Base-by-base conservation (phyloP, 352 stramenopile species). In the Globisporangium recalcitrans region DNA sequence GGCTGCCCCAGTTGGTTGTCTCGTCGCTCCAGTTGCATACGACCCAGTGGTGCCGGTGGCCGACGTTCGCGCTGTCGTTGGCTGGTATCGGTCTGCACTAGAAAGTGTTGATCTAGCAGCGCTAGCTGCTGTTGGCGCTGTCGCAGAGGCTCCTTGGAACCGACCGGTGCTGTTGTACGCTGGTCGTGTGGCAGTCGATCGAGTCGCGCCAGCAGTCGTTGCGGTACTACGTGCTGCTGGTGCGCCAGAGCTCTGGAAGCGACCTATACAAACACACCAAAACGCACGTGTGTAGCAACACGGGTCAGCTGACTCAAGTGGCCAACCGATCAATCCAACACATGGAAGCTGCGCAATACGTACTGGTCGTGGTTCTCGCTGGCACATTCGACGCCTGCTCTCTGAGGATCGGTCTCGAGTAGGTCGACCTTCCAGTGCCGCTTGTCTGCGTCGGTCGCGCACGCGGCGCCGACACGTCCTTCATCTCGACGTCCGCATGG, bases 401-500 rank as follows among this genome's bases (percentile, higher is more conserved):
- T 38, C 60, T 42, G 9, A 66, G 46, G 16, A 60, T 60, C 31
- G 34, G 26, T 31, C 36, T 38, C 36, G 54, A 51, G 36, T 60
- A 51, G 42, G 60, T 21, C 31, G 44, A 13, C 13, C 29, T 36
- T 7, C 19, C 21, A 21, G 14, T 34, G 13, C 31, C 29, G 11
- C 51, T 34, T 21, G 29, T n/a, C 29, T 57, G 51, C 19, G 10
- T 29, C 29, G n/a, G 31, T 26, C 51, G 51, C 9, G 27, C n/a
- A 26, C 29, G 27, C 24, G 63, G 34, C 32, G 36, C 19, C 10
- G 58, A 51, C 47, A 68, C 47, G 36, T 65, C 62, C 16, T 72
- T 60, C 63, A 67, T 63, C 22, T 56, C 36, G 9, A 70, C 47
- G 16, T 69, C 57, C 0, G 36, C 34, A 40, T 61, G 27, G 60